A percentile compares a stretch with the other conserved stretches of the same genome.
phyloP scores from a whole-genome alignment of 768 basidiomycete species.

The Boletus rex-veris region DNA sequence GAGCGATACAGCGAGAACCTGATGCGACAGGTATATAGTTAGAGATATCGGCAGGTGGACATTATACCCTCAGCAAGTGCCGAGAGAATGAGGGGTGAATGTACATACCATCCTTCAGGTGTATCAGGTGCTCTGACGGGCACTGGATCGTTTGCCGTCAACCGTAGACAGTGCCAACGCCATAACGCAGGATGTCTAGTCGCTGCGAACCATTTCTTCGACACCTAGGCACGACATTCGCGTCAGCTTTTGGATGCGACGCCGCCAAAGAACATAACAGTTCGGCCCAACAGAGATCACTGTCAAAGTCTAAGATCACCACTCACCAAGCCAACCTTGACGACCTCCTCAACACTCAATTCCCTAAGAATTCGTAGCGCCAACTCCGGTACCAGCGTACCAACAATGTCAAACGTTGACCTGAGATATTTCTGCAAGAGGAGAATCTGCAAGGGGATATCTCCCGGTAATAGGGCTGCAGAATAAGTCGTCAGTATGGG shows the following conservation, averaged over 20 bases:
- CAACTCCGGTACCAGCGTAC: conserved; percentile 63
- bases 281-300: not conserved
- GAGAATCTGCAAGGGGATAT: conserved; percentile 79
- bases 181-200: conserved; percentile 67
- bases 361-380: conserved; percentile 60
- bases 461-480: conserved; percentile 75
- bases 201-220: conserved; percentile 38
- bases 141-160: conserved; percentile 69
- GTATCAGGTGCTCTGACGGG: conserved; percentile 58
- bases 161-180: conserved; percentile 69
- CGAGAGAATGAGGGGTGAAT: not conserved
- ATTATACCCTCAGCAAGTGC: too few relatives aligned
- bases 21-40: not conserved
- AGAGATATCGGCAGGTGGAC: not conserved
- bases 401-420: conserved; percentile 80
- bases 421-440: conserved; percentile 80
- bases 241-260: not conserved
- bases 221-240: conserved; percentile 30
- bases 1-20: conserved; percentile 74
- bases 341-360: conserved; percentile 57
- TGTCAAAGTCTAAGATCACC: not conserved
- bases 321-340: conserved; percentile 43
- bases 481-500: conserved; percentile 2
- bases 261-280: not conserved
- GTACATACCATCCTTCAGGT: conserved; percentile 69